A percentile compares a stretch with the other conserved stretches of the same genome.
These are phyloP conservation scores for Pseudodiploospora longispora DNA, from an alignment of 2,329 filamentous ascomycete species.

Conservation along the genomic window DNA sequence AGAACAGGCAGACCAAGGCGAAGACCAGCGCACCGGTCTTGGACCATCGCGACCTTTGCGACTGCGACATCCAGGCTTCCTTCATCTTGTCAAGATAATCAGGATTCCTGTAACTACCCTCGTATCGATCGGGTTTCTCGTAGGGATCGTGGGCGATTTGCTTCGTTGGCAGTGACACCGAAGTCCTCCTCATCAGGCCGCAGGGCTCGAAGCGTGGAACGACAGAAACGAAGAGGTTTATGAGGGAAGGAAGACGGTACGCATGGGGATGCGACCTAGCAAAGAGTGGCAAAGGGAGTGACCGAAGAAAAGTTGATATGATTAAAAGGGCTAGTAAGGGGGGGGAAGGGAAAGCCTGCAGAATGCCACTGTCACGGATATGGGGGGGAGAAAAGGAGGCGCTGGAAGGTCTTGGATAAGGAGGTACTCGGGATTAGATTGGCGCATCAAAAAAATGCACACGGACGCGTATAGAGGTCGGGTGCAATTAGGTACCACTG, in stretches of 20 bases:
- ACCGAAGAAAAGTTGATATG: slow-evolving; percentile 3
- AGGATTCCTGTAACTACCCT: slow-evolving; percentile 35
- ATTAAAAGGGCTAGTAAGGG: slow-evolving; percentile 3
- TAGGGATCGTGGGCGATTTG: slow-evolving; percentile 51
- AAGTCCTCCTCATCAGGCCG: slow-evolving; percentile 54
- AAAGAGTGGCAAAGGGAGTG: not conserved
- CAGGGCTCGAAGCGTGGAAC: slow-evolving; percentile 15
- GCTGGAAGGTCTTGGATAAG: not conserved
- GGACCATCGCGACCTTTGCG: slow-evolving; percentile 56
- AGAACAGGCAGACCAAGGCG: slow-evolving; percentile 52
- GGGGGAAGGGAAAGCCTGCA: slow-evolving; percentile 5
- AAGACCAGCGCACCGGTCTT: slow-evolving; percentile 57
- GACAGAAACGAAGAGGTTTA: slow-evolving; percentile 8
- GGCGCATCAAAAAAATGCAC: too few species aligned
- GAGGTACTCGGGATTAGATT: not conserved
- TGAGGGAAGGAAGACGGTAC: slow-evolving; percentile 3
- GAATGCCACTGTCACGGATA: not conserved
- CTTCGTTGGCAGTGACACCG: slow-evolving; percentile 54
- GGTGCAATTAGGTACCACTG: too few species aligned
- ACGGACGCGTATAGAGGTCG: too few species aligned
- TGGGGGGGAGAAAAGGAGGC: not conserved
- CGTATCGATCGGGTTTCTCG: slow-evolving; percentile 59
- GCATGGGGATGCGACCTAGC: too few species aligned
- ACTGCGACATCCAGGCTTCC: slow-evolving; percentile 53
- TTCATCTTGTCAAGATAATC: slow-evolving; percentile 47